These are phyloP conservation scores for Linnemannia exigua DNA, from an alignment of 192 early-diverging fungal species.

Conservation along the genomic window DNA sequence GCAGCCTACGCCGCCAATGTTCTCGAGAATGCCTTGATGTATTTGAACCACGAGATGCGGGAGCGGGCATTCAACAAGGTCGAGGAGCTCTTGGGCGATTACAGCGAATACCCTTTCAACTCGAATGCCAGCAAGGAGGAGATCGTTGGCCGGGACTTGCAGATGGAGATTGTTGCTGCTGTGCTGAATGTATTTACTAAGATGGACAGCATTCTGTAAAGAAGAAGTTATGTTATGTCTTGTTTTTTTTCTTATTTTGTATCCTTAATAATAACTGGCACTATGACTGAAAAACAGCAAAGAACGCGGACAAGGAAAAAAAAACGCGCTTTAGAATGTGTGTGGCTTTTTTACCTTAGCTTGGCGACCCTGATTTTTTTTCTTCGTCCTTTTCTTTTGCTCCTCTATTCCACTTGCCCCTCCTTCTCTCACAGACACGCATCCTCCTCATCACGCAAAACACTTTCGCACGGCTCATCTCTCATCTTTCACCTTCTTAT, in stretches of 20 bases:
- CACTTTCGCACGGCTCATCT: neutral
- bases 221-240: neutral
- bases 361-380: neutral
- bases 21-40: conserved; percentile 92
- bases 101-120: conserved; percentile 80
- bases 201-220: conserved; percentile 86
- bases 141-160: conserved; percentile 69
- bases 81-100: conserved; percentile 92
- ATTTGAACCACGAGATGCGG: conserved; percentile 86
- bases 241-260: conserved; percentile 4
- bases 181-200: conserved; percentile 90
- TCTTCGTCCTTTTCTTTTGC: neutral
- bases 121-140: conserved; percentile 68
- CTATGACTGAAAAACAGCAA: no score
- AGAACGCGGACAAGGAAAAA: neutral
- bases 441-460: neutral
- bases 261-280: conserved; percentile 5
- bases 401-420: neutral
- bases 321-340: neutral
- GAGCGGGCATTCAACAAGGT: conserved; percentile 91
- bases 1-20: conserved; percentile 98
- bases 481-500: neutral
- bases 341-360: neutral
- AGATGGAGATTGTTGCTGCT: conserved; percentile 78
- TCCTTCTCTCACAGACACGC: neutral